phyloP scores from a whole-genome alignment of 257 asterid genomes.

The Nicotiana paniculata region DNA sequence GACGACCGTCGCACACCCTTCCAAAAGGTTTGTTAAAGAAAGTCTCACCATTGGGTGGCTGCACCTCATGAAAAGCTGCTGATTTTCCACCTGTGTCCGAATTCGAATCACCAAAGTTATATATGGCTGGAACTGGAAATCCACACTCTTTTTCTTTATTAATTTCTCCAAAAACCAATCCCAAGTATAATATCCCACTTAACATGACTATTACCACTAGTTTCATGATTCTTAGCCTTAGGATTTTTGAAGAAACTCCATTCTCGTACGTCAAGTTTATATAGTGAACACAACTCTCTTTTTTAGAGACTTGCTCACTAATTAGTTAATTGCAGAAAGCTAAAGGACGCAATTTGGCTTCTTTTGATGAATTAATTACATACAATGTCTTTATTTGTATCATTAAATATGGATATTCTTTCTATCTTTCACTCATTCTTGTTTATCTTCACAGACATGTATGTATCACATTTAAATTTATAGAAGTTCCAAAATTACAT shows the following conservation, averaged over 20 bases:
- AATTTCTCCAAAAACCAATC: neutral
- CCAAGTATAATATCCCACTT: neutral
- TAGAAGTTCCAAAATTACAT: neutral
- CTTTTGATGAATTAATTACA: neutral
- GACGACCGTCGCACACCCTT: slow-evolving; percentile 34
- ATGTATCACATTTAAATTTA: neutral
- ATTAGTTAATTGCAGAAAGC: neutral
- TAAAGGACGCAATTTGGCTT: neutral
- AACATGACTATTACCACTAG: neutral
- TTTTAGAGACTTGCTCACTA: neutral
- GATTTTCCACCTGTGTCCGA: slow-evolving; percentile 37
- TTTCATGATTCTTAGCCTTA: neutral
- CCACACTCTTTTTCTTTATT: neutral
- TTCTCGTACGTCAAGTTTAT: neutral
- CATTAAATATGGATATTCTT: neutral
- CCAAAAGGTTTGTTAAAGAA: slow-evolving; percentile 34
- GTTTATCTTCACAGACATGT: neutral
- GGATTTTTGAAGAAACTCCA: neutral
- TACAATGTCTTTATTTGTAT: neutral
- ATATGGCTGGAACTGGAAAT: slow-evolving; percentile 29
- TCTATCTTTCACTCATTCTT: neutral
- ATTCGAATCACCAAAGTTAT: slow-evolving; percentile 31
- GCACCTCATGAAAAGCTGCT: slow-evolving; percentile 20
- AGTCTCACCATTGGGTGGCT: slow-evolving; percentile 31
- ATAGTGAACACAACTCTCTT: neutral